phyloP scores from a whole-genome alignment of 2,329 filamentous ascomycete species.

The Grosmannia huntii region DNA sequence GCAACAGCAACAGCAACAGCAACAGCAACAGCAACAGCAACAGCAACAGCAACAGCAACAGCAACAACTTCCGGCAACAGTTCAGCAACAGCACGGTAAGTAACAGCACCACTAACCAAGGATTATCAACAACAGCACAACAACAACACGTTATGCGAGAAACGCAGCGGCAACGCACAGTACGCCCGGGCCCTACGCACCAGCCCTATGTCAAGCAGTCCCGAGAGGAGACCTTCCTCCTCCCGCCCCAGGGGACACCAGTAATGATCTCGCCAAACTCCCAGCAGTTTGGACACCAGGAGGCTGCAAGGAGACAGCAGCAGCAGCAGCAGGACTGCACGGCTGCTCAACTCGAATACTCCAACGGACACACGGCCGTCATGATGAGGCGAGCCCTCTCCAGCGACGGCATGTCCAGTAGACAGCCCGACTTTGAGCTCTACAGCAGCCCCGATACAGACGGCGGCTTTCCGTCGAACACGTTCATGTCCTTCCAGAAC shows the following conservation, averaged over 20 bases:
- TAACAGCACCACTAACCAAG: slow-evolving; percentile 39
- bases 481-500: slow-evolving; percentile 36
- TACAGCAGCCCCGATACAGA: slow-evolving; percentile 28
- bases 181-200: slow-evolving; percentile 53
- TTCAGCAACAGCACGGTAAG: slow-evolving; percentile 35
- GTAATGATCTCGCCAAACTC: slow-evolving; percentile 20
- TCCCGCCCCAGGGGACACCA: slow-evolving; percentile 43
- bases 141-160: slow-evolving; percentile 66
- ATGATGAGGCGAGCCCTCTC: slow-evolving; percentile 31
- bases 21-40: slow-evolving; percentile 14
- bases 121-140: slow-evolving; percentile 33
- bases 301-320: neutral
- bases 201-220: slow-evolving; percentile 18
- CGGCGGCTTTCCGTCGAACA: slow-evolving; percentile 30
- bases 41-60: slow-evolving; percentile 14
- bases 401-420: slow-evolving; percentile 11
- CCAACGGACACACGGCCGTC: slow-evolving; percentile 27
- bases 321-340: slow-evolving; percentile 18
- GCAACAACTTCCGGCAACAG: slow-evolving; percentile 27
- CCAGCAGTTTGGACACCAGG: slow-evolving; percentile 31
- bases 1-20: slow-evolving; percentile 10
- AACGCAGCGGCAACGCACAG: slow-evolving; percentile 78
- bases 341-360: slow-evolving; percentile 34
- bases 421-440: slow-evolving; percentile 36
- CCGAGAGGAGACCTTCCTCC: slow-evolving; percentile 34